Evolutionary conservation across 2,329 filamentous ascomycete genomes (phyloP).

Genomic region (Sclerotiophoma versabilis): DNA sequence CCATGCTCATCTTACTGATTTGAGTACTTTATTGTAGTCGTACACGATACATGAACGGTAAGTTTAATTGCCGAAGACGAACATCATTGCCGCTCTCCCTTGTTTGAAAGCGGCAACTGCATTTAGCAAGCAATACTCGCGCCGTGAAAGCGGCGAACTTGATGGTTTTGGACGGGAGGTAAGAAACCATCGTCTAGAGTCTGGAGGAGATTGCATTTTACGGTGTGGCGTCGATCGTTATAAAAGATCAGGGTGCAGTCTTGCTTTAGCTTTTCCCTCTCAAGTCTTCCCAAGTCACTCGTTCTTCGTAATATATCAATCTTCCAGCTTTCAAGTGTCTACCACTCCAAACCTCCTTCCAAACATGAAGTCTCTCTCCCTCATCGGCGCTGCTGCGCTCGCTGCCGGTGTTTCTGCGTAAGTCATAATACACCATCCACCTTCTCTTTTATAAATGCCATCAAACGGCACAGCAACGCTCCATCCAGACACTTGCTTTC

Average conservation of each 20-base stretch:
- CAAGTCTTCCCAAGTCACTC: conserved; percentile 3
- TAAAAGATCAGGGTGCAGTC: not conserved
- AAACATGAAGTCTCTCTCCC: conserved; percentile 10
- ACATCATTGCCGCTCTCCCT: not conserved
- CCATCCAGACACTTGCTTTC: too few species aligned
- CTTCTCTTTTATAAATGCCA: not conserved
- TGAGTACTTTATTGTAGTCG: not conserved
- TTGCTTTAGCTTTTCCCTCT: not conserved
- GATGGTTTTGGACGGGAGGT: not conserved
- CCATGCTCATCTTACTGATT: conserved; percentile 8
- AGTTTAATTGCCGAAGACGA: conserved; percentile 6
- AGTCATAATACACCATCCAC: not conserved
- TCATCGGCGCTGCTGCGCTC: conserved; percentile 5
- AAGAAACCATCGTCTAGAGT: not conserved
- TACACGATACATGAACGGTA: conserved; percentile 3
- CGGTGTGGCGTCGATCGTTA: conserved; percentile 1
- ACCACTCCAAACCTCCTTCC: not conserved
- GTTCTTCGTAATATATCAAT: not conserved
- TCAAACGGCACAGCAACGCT: not conserved
- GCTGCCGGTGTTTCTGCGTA: conserved; percentile 13
- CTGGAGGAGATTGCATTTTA: not conserved
- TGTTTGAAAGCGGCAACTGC: conserved; percentile 3
- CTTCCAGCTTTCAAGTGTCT: not conserved
- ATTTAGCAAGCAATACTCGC: not conserved
- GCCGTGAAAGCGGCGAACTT: not conserved